Conservation (phyloP, 192 early-diverging fungal genomes). For the Podochytrium sp. region DNA sequence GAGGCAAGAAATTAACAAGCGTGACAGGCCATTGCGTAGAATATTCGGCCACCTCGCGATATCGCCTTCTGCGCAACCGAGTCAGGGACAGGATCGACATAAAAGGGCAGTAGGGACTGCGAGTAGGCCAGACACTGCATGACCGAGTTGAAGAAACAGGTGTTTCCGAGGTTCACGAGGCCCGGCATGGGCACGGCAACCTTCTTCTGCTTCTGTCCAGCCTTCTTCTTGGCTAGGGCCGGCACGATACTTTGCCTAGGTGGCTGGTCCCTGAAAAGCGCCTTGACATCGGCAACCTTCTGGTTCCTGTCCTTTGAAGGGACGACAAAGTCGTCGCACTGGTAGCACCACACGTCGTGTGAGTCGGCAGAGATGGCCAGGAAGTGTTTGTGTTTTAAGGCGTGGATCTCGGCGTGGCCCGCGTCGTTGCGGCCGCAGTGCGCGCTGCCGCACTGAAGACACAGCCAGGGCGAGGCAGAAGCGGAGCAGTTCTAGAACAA, state of each 20-base stretch:
- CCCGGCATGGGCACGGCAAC: constrained; percentile 47
- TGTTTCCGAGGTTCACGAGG: constrained; percentile 74
- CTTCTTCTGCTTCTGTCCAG: not conserved
- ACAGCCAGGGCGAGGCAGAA: constrained; percentile 39
- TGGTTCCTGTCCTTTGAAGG: constrained; percentile 24
- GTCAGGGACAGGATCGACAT: not conserved
- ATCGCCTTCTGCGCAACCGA: not conserved
- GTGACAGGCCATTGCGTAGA: not conserved
- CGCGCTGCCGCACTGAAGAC: constrained; percentile 38
- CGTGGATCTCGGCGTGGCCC: constrained; percentile 40
- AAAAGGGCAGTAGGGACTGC: constrained; percentile 15
- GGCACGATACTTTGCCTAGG: not conserved
- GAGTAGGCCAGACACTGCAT: constrained; percentile 61
- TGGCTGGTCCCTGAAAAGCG: constrained; percentile 20
- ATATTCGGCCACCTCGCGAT: not conserved
- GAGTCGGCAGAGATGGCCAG: constrained; percentile 37
- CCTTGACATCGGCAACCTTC: constrained; percentile 35
- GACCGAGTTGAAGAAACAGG: constrained; percentile 81
- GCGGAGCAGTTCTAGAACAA: not conserved
- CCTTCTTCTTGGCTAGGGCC: not conserved
- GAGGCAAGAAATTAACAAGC: not conserved
- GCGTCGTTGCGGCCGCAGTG: constrained; percentile 44
- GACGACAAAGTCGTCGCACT: constrained; percentile 43
- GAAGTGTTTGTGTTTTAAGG: constrained; percentile 18
- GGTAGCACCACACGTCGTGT: constrained; percentile 44